Percentiles rank a stretch among this genome's conserved stretches.
phyloP scores from a whole-genome alignment of 176 grass and related monocot species.

The Aegilops tauschii region DNA sequence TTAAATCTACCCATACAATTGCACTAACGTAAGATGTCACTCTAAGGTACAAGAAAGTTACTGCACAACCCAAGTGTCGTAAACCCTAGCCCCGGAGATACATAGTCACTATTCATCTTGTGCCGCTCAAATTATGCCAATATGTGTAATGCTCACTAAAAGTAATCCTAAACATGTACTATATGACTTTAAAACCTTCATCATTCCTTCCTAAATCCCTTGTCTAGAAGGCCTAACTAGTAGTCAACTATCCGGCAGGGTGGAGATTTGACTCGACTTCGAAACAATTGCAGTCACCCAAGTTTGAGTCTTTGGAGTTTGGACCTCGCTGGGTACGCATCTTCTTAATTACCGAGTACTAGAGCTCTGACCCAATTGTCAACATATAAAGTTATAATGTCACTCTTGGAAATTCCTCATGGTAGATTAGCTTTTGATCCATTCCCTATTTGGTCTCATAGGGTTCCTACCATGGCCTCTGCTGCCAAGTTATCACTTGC shows the following conservation, averaged over 20 bases:
- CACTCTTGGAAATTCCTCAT: not conserved
- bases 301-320: no score
- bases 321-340: not conserved
- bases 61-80: not conserved
- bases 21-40: not conserved
- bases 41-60: not conserved
- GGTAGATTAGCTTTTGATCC: not conserved
- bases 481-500: not conserved
- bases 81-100: not conserved
- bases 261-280: not conserved
- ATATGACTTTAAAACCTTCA: not conserved
- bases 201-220: not conserved
- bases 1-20: not conserved
- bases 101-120: not conserved
- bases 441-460: not conserved
- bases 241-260: not conserved
- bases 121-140: not conserved
- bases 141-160: constrained; percentile 3
- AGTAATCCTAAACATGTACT: not conserved
- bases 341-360: not conserved
- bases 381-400: not conserved
- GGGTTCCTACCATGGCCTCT: not conserved
- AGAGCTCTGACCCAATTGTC: not conserved
- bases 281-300: no score
- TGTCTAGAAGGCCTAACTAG: not conserved